Percentiles rank a stretch among this genome's conserved stretches.
Conservation (phyloP, 179 eudicot genomes). For the Spinacia oleracea region DNA sequence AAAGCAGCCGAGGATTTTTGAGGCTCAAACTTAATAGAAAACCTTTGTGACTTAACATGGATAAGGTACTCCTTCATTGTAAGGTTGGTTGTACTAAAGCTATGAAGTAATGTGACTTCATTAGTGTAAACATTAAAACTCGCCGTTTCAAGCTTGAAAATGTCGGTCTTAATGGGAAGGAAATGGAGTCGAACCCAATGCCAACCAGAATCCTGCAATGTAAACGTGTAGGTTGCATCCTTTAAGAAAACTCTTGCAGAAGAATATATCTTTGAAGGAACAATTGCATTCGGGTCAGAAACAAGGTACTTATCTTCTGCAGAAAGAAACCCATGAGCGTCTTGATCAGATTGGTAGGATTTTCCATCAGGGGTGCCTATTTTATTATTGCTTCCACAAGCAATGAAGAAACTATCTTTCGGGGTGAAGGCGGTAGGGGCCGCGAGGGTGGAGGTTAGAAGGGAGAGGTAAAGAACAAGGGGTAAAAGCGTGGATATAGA, state of each 20-base stretch:
- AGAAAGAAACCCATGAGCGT: slow-evolving; percentile 38
- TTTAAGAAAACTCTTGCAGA: slow-evolving; percentile 59
- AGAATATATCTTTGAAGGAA: slow-evolving; percentile 52
- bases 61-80: slow-evolving; percentile 61
- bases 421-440: slow-evolving; percentile 34
- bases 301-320: slow-evolving; percentile 46
- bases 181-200: slow-evolving; percentile 91
- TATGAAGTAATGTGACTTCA: slow-evolving; percentile 58
- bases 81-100: slow-evolving; percentile 35
- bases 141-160: slow-evolving; percentile 43
- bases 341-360: slow-evolving; percentile 38
- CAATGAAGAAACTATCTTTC: slow-evolving; percentile 35
- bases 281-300: slow-evolving; percentile 41
- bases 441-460: slow-evolving; percentile 14
- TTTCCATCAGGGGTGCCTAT: slow-evolving; percentile 37
- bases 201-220: slow-evolving; percentile 59
- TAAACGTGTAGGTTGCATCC: slow-evolving; percentile 60
- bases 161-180: slow-evolving; percentile 42
- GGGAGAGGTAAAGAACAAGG: slow-evolving; percentile 19
- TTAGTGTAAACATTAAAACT: slow-evolving; percentile 55
- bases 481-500: background rate
- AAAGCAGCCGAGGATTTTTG: slow-evolving; percentile 56
- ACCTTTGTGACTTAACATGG: slow-evolving; percentile 48
- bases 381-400: slow-evolving; percentile 44
- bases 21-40: slow-evolving; percentile 53